Conservation (phyloP, 2,329 filamentous ascomycete genomes). For the Orbilia javanica region DNA sequence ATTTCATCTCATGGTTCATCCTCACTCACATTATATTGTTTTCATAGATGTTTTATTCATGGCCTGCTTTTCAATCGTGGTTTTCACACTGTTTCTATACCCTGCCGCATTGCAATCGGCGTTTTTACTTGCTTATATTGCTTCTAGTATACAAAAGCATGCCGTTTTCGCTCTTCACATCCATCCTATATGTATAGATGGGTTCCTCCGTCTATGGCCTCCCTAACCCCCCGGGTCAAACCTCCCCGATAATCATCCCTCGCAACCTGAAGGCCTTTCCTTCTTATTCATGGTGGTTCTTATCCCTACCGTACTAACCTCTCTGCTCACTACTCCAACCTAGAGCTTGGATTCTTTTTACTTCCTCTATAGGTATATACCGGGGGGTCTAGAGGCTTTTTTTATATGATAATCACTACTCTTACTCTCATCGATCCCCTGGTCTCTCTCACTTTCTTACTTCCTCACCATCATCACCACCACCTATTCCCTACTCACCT, state of each 20-base stretch:
- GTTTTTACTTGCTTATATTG: slow-evolving; percentile 10
- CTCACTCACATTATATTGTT: background rate
- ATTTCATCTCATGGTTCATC: background rate
- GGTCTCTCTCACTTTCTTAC: too few relatives aligned
- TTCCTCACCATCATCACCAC: too few relatives aligned
- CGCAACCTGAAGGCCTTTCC: background rate
- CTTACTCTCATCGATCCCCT: background rate
- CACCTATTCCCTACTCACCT: too few relatives aligned
- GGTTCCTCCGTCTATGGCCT: background rate
- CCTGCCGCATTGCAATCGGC: slow-evolving; percentile 38
- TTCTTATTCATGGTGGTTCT: background rate
- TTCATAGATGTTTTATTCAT: background rate
- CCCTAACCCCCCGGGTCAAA: background rate
- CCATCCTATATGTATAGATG: background rate
- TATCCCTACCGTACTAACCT: background rate
- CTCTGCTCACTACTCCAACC: background rate
- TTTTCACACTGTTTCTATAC: slow-evolving; percentile 1
- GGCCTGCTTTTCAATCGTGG: background rate
- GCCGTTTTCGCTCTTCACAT: background rate
- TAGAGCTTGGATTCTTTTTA: background rate
- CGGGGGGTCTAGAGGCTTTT: background rate
- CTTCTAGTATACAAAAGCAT: background rate
- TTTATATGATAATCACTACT: background rate
- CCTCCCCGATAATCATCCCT: background rate
- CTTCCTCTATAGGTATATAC: background rate